Evolutionary conservation across 1,284 basidiomycete genomes (phyloP), one percentile per base, ranked within the genome.

Genomic region (Melampsora abietis-canadensis): DNA sequence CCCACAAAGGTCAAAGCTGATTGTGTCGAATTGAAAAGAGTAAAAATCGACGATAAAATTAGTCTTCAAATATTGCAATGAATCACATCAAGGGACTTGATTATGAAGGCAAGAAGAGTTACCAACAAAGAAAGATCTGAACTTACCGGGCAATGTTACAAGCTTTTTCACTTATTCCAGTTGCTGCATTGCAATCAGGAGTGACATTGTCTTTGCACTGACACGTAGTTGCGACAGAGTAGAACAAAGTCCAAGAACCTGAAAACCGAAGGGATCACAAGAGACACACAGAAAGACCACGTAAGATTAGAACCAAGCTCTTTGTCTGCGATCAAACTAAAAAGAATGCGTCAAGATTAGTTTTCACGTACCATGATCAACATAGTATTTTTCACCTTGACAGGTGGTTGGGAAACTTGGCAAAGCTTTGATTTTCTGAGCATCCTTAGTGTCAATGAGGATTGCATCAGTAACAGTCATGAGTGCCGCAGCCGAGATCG

Each of bases 231-330:
- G 51, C 19, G 8, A 54, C 24, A 14, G 51, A 54, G 51, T 54
- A 54, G 17, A 54, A 54, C 51, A 54, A 54, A 12, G 51, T 54
- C 51, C 51, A 54, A 21, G 19, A 27, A 27, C 51, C 51, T 54
- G 37, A 40, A 12, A 5, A 40, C 2, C 21, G 51, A 21, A 54
- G 51, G 4, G 2, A 54, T n/a, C n/a, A 54, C 6, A 1, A n/a
- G 24, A 27, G 51, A 54, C 5, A n/a, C 19, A 54, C 5, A 54
- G 4, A n/a, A n/a, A 54, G 4, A 54, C 6, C 24, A 7, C 10
- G 24, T 14, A 51, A 14, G 17, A 51, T 51, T 12, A 19, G 6
- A 54, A 27, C 14, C 51, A n/a, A n/a, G 24, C 6, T 8, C 14
- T 54, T 54, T 12, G 21, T 54, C 6, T 54, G 24, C 21, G 19